Base-by-base conservation (phyloP, 208 protist species). In the Strigomonas culicis region DNA sequence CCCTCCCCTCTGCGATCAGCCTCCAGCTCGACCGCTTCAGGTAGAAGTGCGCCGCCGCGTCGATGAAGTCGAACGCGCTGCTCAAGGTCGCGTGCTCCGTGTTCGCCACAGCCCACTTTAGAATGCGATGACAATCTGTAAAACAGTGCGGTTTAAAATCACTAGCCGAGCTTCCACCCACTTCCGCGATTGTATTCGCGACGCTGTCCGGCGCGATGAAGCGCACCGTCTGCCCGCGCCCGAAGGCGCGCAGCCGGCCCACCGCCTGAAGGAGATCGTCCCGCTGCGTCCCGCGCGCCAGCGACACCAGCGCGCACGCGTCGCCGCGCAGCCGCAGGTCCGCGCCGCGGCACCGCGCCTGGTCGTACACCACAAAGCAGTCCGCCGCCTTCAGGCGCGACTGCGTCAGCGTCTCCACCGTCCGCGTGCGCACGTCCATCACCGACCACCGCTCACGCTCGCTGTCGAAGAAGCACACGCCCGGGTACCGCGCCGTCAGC, bases 301-400 rank as follows among this genome's bases (percentile, higher is more conserved):
- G 39, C 30, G 61, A 39, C 22, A 66, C 30, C 7, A 57, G 28
- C 15, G 46, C 39, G 22, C 27, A 19, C 3, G 61, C 61, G 21
- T 57, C 31, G 3, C 1, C 31, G 13, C 22, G 47, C 13, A 66
- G 61, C 17, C 28, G 44, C 34, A 66, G 28, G 25, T 66, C 61
- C 1, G 61, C 41, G 30, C 61, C 61, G 25, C 61, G 61, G 46
- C 61, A 66, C 8, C 61, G 61, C 15, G 47, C 49, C 43, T 66
- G 32, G 31, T 66, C 61, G 50, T 50, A 66, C 25, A 58, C 22
- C 46, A 57, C 46, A 25, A 66, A 44, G 47, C 47, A 53, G 19
- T 66, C 47, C 21, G 31, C 25, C 4, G 28, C 22, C 21, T n/a
- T 32, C 10, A 66, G 4, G 21, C 7, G 28, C 1, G 39, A 44